phyloP scores from a whole-genome alignment of 208 protist species.

The Trichomonas tenax region DNA sequence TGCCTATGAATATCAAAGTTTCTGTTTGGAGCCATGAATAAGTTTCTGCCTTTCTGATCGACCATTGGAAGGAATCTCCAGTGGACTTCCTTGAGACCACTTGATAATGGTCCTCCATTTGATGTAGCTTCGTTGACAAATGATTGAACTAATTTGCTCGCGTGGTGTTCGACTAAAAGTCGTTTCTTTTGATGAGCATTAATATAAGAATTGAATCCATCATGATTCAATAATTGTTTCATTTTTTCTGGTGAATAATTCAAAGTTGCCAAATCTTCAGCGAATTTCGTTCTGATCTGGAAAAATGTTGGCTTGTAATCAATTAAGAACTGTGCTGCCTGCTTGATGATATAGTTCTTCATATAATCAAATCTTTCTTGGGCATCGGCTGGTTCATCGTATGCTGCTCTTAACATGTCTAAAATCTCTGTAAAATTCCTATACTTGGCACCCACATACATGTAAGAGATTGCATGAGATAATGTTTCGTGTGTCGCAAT shows the following conservation, averaged over 20 bases:
- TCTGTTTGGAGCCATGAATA: not conserved
- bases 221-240: not conserved
- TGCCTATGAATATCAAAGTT: not conserved
- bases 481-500: not conserved
- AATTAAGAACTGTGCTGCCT: not conserved
- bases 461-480: not conserved
- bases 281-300: not conserved
- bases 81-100: not conserved
- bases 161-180: not conserved
- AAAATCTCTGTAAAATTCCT: not conserved
- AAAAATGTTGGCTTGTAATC: not conserved
- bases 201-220: not conserved
- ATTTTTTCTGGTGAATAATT: not conserved
- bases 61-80: not conserved
- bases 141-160: not conserved
- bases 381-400: not conserved
- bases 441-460: not conserved
- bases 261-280: not conserved
- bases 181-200: not conserved
- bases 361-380: not conserved
- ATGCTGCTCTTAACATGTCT: not conserved
- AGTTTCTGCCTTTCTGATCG: not conserved
- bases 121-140: not conserved
- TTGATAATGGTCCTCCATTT: not conserved
- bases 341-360: not conserved